Conservation (phyloP, 2,329 filamentous ascomycete species). For the Fusarium oligoseptatum region DNA sequence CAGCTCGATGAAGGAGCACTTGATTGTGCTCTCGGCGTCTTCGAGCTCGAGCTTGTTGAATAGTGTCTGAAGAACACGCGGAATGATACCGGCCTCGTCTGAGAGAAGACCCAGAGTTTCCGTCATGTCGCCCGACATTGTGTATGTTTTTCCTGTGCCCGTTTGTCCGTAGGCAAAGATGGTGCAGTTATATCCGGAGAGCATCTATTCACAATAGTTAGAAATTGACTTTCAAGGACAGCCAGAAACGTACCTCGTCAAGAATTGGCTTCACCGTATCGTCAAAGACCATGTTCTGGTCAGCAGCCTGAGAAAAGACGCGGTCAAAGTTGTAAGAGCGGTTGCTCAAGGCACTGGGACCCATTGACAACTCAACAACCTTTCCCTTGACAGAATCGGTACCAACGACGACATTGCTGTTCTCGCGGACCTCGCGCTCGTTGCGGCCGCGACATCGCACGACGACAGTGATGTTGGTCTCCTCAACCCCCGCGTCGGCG, state of each 20-base stretch:
- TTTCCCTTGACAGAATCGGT: conserved; percentile 92
- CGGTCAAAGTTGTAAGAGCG: conserved; percentile 98
- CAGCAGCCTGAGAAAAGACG: conserved; percentile 94
- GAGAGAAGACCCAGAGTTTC: conserved; percentile 88
- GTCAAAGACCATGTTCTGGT: conserved; percentile 94
- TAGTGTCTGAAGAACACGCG: conserved; percentile 86
- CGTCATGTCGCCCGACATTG: conserved; percentile 98
- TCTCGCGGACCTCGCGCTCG: conserved; percentile 92
- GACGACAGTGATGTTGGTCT: conserved; percentile 98
- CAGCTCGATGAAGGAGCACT: conserved; percentile 98
- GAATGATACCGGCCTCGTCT: conserved; percentile 94
- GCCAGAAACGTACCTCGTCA: conserved; percentile 77
- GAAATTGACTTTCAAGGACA: conserved; percentile 5
- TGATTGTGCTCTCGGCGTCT: conserved; percentile 87
- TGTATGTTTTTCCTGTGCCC: conserved; percentile 98
- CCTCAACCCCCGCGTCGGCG: conserved; percentile 72
- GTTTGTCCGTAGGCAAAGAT: conserved; percentile 99
- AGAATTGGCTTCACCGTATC: conserved; percentile 94
- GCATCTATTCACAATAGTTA: conserved; percentile 73
- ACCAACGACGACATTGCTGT: conserved; percentile 90
- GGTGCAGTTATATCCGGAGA: conserved; percentile 95
- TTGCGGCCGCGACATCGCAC: conserved; percentile 94
- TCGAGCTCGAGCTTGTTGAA: conserved; percentile 87
- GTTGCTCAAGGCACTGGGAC: conserved; percentile 90
- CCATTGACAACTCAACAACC: conserved; percentile 89